phyloP scores from a whole-genome alignment of 78 protist genomes.

The Planoprotostelium fungivorum region DNA sequence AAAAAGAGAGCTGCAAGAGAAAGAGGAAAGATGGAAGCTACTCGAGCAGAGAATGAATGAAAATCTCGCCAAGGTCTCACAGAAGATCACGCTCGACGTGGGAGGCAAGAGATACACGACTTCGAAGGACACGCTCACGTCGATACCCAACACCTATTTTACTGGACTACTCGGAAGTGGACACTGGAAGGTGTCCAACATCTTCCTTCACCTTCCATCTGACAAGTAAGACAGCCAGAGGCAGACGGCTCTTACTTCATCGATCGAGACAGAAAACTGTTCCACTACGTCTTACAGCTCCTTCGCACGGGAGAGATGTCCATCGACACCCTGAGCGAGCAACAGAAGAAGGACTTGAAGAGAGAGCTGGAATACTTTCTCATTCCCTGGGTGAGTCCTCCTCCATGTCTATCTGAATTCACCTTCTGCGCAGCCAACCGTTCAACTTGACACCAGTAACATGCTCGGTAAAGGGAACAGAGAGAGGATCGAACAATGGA shows the following conservation, averaged over 20 bases:
- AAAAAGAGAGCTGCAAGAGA: too few species aligned
- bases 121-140: neutral
- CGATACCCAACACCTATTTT: neutral
- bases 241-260: neutral
- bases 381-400: neutral
- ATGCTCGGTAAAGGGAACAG: neutral
- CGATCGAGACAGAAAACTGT: neutral
- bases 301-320: neutral
- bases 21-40: too few species aligned
- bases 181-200: neutral
- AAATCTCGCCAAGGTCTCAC: neutral
- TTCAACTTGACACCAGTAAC: too few species aligned
- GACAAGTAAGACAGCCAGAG: neutral
- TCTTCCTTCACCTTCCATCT: neutral
- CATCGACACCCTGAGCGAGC: too few species aligned
- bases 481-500: neutral
- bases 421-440: neutral
- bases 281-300: neutral
- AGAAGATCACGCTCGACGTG: neutral
- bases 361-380: too few species aligned
- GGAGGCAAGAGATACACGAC: neutral
- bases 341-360: too few species aligned
- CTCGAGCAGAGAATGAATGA: neutral
- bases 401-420: neutral
- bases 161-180: neutral